Evolutionary conservation across 208 protist genomes (phyloP).

Genomic region (Trypanosoma melophagium): DNA sequence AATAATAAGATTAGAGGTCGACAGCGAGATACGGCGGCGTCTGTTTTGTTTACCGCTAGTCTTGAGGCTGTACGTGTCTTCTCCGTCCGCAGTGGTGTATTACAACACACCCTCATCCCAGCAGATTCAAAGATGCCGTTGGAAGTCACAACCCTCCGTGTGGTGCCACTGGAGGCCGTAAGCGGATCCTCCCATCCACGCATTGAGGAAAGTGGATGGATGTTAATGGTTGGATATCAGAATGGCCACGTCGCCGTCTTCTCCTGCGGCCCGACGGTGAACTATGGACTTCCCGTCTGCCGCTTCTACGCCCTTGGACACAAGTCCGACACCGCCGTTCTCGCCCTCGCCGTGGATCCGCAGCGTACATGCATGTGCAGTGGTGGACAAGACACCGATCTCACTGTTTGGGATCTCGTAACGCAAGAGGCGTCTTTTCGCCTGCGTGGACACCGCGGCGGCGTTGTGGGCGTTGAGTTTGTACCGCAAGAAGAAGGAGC

Average conservation of each 20-base stretch:
- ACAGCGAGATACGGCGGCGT: constrained; percentile 20
- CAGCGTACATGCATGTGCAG: constrained; percentile 72
- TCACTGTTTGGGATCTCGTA: constrained; percentile 98
- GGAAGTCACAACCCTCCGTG: constrained; percentile 70
- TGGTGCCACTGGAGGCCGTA: constrained; percentile 42
- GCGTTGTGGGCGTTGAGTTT: constrained; percentile 69
- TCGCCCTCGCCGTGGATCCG: constrained; percentile 73
- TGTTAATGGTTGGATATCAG: constrained; percentile 80
- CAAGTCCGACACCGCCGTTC: constrained; percentile 79
- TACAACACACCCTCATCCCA: constrained; percentile 74
- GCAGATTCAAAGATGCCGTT: constrained; percentile 74
- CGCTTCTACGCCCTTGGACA: constrained; percentile 85
- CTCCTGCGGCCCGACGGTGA: constrained; percentile 56
- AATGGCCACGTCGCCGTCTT: constrained; percentile 86
- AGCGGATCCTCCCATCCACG: not conserved
- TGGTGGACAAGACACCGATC: constrained; percentile 95
- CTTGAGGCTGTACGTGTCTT: constrained; percentile 86
- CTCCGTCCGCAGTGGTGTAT: constrained; percentile 68
- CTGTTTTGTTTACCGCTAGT: constrained; percentile 73
- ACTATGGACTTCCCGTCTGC: constrained; percentile 85
- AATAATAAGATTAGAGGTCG: constrained; percentile 1
- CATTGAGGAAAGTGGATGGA: constrained; percentile 56
- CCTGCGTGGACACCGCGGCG: constrained; percentile 85
- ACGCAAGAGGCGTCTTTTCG: constrained; percentile 72
- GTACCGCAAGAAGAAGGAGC: constrained; percentile 30